phyloP scores from a whole-genome alignment of 306 rosid genomes.

The Lablab purpureus region DNA sequence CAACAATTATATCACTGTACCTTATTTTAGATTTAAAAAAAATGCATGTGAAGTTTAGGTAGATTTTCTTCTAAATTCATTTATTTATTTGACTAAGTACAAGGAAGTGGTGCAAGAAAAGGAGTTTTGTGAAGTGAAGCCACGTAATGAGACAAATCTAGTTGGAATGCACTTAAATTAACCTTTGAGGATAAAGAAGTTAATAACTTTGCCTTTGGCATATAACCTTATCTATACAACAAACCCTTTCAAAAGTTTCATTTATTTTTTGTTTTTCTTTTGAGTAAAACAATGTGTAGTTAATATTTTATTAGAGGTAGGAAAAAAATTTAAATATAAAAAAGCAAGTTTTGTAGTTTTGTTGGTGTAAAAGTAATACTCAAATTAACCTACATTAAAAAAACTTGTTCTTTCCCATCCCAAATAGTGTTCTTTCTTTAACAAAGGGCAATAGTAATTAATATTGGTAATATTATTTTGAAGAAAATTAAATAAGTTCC shows the following conservation, averaged over 20 bases:
- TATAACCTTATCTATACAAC: not conserved
- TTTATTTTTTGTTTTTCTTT: not conserved
- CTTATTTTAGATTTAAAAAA: not conserved
- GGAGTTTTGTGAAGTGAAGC: not conserved
- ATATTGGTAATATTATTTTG: no score
- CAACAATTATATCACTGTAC: not conserved
- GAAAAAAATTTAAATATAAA: not conserved
- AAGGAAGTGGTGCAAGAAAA: not conserved
- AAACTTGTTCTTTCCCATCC: not conserved
- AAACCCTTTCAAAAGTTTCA: slow-evolving; percentile 1
- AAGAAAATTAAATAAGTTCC: no score
- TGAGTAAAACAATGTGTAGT: not conserved
- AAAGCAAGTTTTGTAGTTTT: not conserved
- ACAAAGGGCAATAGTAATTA: not conserved
- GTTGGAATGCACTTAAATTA: slow-evolving; percentile 34
- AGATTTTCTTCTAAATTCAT: not conserved
- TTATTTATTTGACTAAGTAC: not conserved
- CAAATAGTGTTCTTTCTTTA: not conserved
- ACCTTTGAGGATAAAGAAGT: not conserved
- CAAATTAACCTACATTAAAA: not conserved
- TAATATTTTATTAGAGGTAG: not conserved
- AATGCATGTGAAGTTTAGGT: slow-evolving; percentile 23
- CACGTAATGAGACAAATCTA: slow-evolving; percentile 7
- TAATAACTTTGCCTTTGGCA: not conserved
- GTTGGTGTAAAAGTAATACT: not conserved